Evolutionary conservation across 1,284 basidiomycete species (phyloP).

Genomic region (Puccinia polysora): DNA sequence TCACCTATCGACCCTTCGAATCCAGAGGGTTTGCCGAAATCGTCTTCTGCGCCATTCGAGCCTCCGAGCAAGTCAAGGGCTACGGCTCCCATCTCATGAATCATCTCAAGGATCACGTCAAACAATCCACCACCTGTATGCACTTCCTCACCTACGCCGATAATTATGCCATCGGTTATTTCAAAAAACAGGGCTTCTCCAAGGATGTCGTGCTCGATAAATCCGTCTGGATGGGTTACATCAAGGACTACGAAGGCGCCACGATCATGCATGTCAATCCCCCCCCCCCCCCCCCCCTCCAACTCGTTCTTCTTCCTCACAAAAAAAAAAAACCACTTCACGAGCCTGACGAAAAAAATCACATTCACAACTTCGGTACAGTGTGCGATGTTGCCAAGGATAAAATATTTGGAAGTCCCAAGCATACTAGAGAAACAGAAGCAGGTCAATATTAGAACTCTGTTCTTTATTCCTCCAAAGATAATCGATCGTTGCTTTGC

Average conservation of each 20-base stretch:
- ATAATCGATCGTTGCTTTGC: neutral
- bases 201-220: constrained; percentile 91
- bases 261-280: constrained; percentile 81
- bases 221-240: constrained; percentile 94
- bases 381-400: constrained; percentile 84
- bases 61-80: constrained; percentile 96
- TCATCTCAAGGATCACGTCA: constrained; percentile 91
- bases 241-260: constrained; percentile 99
- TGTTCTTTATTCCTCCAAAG: constrained; percentile 3
- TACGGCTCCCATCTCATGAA: constrained; percentile 99
- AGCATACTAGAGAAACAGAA: constrained; percentile 76
- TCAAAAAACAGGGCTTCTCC: constrained; percentile 97
- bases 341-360: neutral
- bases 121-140: constrained; percentile 72
- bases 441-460: constrained; percentile 57
- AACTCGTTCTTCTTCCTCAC: neutral
- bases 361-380: constrained; percentile 47
- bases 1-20: constrained; percentile 93
- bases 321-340: neutral
- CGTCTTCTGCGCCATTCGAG: constrained; percentile 96
- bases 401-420: constrained; percentile 80
- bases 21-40: constrained; percentile 95
- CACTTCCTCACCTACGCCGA: constrained; percentile 98
- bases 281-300: neutral
- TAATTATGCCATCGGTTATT: constrained; percentile 98